Base-by-base conservation (phyloP, 2,329 filamentous ascomycete species). In the Sporothrix schenckii region DNA sequence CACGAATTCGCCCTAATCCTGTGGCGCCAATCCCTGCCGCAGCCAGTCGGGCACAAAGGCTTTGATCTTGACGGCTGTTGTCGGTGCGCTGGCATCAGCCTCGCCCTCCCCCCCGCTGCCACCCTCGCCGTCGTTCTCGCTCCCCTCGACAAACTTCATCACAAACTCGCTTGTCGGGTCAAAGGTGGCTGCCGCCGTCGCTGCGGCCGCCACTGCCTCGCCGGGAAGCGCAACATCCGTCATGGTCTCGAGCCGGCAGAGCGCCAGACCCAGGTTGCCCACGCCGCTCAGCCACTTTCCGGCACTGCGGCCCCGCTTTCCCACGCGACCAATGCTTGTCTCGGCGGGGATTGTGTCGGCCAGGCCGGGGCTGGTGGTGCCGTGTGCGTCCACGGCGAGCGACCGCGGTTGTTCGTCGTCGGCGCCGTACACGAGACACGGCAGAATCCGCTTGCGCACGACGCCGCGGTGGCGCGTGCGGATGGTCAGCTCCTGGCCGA, bases 401-500 rank as follows among this genome's bases (percentile, higher is more conserved):
- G 63, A 76, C 1, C 83, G 79, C 3, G 80, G 65, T 41, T 5
- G 30, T 3, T 77, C 76, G 34, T 81, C 79, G 49, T 81, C 81
- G 6, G 78, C 79, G 7, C 81, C 82, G 78, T 94, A 95, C 19
- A 97, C 77, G 74, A 91, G 81, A 47, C 94, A 89, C 0, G 95
- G 95, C 68, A 99, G 79, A 66, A 98, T 88, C 66, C 95, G 87
- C 84, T 97, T 97, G 72, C 95, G 86, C 53, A 99, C 92, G 19
- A 99, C 92, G 27, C 95, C 95, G 14, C 91, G 94, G 80, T 99
- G 95, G 78, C 94, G 91, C 1, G 95, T 99, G 54, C 95, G 90
- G 74, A 98, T 97, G 1, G 95, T 98, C 73, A 99, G 86, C 80
- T 99, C 95, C 81, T 99, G 95, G 0, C 95, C 95, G 9, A 98